Conservation (phyloP, 1,284 basidiomycete species). For the Grifola frondosa region DNA sequence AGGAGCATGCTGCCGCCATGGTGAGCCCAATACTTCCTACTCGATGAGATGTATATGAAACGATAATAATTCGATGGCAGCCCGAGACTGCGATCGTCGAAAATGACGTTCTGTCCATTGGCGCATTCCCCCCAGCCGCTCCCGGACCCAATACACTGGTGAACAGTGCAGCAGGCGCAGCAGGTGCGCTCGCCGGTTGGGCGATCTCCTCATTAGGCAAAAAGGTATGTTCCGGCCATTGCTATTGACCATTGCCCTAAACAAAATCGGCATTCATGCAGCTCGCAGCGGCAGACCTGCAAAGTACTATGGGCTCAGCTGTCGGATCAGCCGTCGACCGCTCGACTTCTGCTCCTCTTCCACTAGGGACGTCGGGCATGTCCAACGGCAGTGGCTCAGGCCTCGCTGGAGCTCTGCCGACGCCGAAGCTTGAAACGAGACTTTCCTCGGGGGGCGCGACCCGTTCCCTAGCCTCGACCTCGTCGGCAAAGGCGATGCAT, state of each 20-base stretch:
- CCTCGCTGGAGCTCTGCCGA: slow-evolving; percentile 8
- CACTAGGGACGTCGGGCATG: slow-evolving; percentile 32
- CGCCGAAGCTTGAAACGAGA: slow-evolving; percentile 23
- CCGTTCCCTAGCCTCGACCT: slow-evolving; percentile 22
- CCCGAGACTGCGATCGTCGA: slow-evolving; percentile 64
- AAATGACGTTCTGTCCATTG: slow-evolving; percentile 29
- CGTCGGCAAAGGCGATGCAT: slow-evolving; percentile 61
- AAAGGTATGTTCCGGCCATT: slow-evolving; percentile 49
- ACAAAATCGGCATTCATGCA: slow-evolving; percentile 28
- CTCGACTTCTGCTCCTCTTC: slow-evolving; percentile 30
- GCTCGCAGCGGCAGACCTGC: slow-evolving; percentile 72
- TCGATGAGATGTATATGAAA: slow-evolving; percentile 1
- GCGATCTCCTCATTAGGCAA: slow-evolving; percentile 86
- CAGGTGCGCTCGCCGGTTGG: slow-evolving; percentile 90
- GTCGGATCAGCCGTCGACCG: slow-evolving; percentile 23
- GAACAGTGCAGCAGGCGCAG: slow-evolving; percentile 85
- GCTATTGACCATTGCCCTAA: neutral
- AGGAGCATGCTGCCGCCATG: slow-evolving; percentile 77
- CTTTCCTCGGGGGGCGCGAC: slow-evolving; percentile 12
- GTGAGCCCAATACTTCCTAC: slow-evolving; percentile 39
- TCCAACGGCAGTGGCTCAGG: slow-evolving; percentile 11
- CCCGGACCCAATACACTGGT: slow-evolving; percentile 53
- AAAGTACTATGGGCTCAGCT: slow-evolving; percentile 54
- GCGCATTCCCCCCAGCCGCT: slow-evolving; percentile 34
- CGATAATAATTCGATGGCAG: slow-evolving; percentile 37